These are phyloP conservation scores for Aegilops sharonensis DNA, from an alignment of 176 grass and related monocot genomes.

Conservation along the genomic window DNA sequence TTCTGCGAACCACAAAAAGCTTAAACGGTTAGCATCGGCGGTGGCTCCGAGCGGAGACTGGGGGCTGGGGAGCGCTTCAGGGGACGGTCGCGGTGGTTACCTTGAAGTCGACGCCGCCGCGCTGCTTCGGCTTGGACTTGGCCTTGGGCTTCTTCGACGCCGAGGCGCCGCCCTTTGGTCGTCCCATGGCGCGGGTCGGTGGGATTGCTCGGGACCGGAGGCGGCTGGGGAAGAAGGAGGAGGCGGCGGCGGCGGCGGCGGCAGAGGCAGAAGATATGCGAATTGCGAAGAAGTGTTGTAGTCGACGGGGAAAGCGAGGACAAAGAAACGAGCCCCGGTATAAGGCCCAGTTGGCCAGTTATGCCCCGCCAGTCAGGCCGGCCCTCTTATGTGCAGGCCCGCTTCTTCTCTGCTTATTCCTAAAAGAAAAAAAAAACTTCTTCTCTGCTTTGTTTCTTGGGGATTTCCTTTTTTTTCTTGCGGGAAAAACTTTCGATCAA, in stretches of 20 bases:
- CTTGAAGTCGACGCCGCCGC: slow-evolving; percentile 67
- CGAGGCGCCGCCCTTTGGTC: slow-evolving; percentile 29
- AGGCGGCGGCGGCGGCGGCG: background rate
- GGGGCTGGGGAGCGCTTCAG: background rate
- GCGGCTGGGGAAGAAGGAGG: background rate
- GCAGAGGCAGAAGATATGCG: background rate
- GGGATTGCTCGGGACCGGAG: background rate
- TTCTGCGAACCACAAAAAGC: slow-evolving; percentile 48
- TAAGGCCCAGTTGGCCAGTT: background rate
- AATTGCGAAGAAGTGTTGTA: background rate
- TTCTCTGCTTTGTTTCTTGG: too few species aligned
- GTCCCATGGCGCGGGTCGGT: slow-evolving; percentile 32
- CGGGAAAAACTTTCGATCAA: too few species aligned
- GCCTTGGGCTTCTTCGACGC: slow-evolving; percentile 45
- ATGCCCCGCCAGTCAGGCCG: too few species aligned
- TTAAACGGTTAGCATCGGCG: background rate
- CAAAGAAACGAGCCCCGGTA: background rate
- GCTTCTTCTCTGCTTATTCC: too few species aligned
- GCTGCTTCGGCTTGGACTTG: slow-evolving; percentile 54
- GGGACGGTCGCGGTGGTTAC: slow-evolving; percentile 5
- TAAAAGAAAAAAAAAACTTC: too few species aligned
- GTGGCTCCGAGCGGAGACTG: background rate
- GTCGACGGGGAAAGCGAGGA: background rate
- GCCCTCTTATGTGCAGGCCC: background rate
- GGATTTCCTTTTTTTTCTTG: too few species aligned